Evolutionary conservation across 2,329 filamentous ascomycete species (phyloP).

Genomic region (Fusarium hainanense): DNA sequence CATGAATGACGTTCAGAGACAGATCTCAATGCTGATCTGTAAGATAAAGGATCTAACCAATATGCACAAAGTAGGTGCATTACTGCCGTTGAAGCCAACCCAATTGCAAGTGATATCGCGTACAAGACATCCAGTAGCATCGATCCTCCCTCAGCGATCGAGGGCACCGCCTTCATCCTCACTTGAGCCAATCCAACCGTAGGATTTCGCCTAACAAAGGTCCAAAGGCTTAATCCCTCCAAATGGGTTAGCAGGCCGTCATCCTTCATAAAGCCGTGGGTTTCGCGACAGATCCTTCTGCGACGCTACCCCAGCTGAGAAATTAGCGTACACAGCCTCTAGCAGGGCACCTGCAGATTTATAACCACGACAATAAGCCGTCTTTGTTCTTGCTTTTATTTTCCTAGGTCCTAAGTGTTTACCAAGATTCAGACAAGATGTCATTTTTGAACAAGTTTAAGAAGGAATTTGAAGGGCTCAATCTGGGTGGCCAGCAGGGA

Average conservation of each 20-base stretch:
- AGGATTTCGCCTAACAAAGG: not conserved
- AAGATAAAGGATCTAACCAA: not conserved
- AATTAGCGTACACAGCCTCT: not conserved
- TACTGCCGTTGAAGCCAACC: not conserved
- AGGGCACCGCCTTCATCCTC: not conserved
- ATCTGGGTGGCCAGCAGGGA: slow-evolving; percentile 8
- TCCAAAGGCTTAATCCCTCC: not conserved
- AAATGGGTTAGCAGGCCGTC: not conserved
- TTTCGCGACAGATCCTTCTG: not conserved
- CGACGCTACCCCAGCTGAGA: not conserved
- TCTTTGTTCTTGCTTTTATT: accelerated
- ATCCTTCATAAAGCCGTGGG: not conserved
- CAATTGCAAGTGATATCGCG: not conserved
- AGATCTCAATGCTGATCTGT: too few relatives aligned
- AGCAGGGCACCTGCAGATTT: not conserved
- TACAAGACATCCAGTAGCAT: not conserved
- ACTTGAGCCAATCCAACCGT: not conserved
- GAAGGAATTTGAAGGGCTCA: slow-evolving; percentile 34
- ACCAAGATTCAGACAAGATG: not conserved
- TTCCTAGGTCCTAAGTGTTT: accelerated
- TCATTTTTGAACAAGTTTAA: slow-evolving; percentile 33
- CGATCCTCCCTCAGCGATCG: not conserved
- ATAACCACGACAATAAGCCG: not conserved
- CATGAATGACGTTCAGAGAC: not conserved
- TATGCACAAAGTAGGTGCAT: too few relatives aligned